Evolutionary conservation across 1,139 yeast species (phyloP).

Genomic region (Taphrina pruni): DNA sequence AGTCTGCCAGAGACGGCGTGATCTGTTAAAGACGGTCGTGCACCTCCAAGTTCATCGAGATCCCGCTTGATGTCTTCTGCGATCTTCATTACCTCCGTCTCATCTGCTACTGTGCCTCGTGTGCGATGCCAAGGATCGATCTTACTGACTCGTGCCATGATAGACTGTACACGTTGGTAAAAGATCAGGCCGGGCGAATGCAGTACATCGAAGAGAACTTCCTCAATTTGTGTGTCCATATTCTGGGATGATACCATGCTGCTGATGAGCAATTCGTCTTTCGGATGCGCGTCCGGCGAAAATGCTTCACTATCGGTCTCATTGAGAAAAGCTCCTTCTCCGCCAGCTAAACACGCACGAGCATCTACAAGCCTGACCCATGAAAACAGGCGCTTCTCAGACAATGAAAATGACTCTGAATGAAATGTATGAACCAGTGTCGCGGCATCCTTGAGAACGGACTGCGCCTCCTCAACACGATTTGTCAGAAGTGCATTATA

Average conservation of each 20-base stretch:
- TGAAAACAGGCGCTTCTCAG: background rate
- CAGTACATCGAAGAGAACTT: conserved; percentile 5
- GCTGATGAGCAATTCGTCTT: background rate
- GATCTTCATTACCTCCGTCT: conserved; percentile 12
- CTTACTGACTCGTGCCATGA: conserved; percentile 18
- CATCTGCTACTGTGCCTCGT: conserved; percentile 1
- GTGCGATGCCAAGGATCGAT: conserved; percentile 13
- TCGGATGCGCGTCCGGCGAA: conserved; percentile 9
- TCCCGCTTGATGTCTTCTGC: conserved; percentile 4
- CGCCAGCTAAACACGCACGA: conserved; percentile 3
- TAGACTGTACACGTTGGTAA: conserved; percentile 13
- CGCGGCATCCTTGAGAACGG: conserved; percentile 2
- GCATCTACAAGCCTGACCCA: conserved; percentile 10
- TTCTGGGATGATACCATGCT: background rate
- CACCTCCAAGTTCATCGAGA: background rate
- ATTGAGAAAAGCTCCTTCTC: background rate
- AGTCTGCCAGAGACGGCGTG: conserved; percentile 1
- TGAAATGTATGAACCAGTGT: background rate
- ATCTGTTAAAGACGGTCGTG: background rate
- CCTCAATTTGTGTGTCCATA: conserved; percentile 9
- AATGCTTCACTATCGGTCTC: conserved; percentile 6
- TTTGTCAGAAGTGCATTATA: conserved; percentile 6
- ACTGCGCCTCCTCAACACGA: conserved; percentile 13
- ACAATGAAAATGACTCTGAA: background rate
- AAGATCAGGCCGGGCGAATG: conserved; percentile 6